Percentiles rank a stretch among this genome's conserved stretches.
These are phyloP conservation scores for Fusarium verrucosum DNA, from an alignment of 2,329 filamentous ascomycete genomes.

Conservation along the genomic window DNA sequence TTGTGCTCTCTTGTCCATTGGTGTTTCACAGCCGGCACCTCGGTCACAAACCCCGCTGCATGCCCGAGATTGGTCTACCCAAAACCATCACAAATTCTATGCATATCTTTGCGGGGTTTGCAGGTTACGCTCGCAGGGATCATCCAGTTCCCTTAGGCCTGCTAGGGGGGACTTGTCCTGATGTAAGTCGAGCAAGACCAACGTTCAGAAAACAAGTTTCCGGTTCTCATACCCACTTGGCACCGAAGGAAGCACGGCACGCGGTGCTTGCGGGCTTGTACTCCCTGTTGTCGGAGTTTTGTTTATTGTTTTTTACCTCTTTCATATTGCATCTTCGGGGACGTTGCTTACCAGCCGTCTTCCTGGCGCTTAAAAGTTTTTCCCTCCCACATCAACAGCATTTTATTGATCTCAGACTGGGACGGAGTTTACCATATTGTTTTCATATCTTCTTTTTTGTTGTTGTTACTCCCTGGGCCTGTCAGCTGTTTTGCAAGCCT, in stretches of 20 bases:
- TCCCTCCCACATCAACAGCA: constrained; percentile 30
- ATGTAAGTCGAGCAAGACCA: constrained; percentile 6
- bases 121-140: constrained; percentile 39
- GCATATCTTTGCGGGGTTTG: constrained; percentile 34
- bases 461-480: constrained; percentile 1
- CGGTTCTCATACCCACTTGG: constrained; percentile 18
- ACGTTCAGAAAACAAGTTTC: constrained; percentile 15
- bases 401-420: constrained; percentile 21
- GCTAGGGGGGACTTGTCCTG: neutral
- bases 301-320: constrained; percentile 8
- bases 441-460: constrained; percentile 1
- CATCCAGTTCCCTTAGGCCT: constrained; percentile 16
- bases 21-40: constrained; percentile 27
- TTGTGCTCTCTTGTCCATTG: neutral
- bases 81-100: constrained; percentile 34
- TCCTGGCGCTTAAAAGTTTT: constrained; percentile 43
- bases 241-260: constrained; percentile 35
- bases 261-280: constrained; percentile 22
- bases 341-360: constrained; percentile 5
- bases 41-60: constrained; percentile 27
- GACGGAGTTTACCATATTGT: constrained; percentile 33
- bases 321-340: constrained; percentile 25
- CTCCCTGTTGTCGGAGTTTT: neutral
- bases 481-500: neutral
- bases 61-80: constrained; percentile 31